Evolutionary conservation across 805 yeast genomes (phyloP), one percentile per base, ranked within the genome.

Genomic region (Candida jianshihensis): DNA sequence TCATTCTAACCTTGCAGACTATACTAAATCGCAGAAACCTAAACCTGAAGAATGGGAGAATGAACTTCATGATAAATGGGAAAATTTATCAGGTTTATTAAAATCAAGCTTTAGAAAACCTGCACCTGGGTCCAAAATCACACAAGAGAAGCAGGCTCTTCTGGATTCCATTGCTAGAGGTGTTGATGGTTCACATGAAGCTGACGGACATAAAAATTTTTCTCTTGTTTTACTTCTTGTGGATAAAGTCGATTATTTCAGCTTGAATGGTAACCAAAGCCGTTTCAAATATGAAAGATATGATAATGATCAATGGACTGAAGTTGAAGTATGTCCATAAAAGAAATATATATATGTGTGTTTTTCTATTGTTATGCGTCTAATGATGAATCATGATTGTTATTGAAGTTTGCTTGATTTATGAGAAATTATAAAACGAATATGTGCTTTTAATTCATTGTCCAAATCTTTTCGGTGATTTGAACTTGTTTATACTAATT

Each of bases 131-230:
- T 61, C 76, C 2, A 59, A 63, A 17, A 51, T 86, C 52, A 71
- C 73, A 10, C 65, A 64, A 7, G 78, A 75, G 29, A 74, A 73
- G 38, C 64, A 66, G 26, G 74, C 73, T 46, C 55, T 66, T 38
- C 59, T 86, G 30, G 95, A 86, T 57, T 73, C 83, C 35, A 79
- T 86, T 32, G 67, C 73, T 33, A 69, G 95, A 47, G 90, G 95
- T 11, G 95, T 86, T 14, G 95, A 86, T 58, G 95, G 95, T 7
- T 69, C 74, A 30, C 71, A 74, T 50, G 78, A 75, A 34, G 78
- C 73, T 21, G 75, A 73, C 19, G 75, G 73, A 12, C 43, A 45
- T 28, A 78, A 75, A 51, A 77, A 83, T 54, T 85, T 81, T 53
- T 76, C 77, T 1, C 74, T 84, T 18, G 73, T 83, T 20, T 77